Percentiles rank a stretch among this genome's conserved stretches.
phyloP scores from a whole-genome alignment of 306 rosid species.

The Dryas drummondii region DNA sequence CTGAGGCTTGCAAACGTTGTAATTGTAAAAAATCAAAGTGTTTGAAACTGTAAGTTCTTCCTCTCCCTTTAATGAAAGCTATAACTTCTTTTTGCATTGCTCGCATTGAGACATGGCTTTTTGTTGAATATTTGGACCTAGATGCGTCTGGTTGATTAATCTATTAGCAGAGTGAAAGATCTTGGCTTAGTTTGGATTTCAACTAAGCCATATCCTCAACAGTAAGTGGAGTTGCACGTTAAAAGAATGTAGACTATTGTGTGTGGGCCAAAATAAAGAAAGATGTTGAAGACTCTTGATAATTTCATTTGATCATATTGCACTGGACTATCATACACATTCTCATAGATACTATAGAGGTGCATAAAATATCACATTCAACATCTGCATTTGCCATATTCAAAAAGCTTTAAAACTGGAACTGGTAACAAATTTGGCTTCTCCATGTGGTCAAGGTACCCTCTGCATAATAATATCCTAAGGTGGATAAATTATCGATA shows the following conservation, averaged over 20 bases:
- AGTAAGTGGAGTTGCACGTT: neutral
- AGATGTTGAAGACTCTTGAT: neutral
- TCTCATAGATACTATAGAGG: neutral
- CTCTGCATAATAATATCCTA: neutral
- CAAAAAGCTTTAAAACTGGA: neutral
- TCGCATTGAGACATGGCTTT: neutral
- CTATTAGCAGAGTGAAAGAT: neutral
- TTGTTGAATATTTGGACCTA: neutral
- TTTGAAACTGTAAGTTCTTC: conserved; percentile 77
- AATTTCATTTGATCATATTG: conserved; percentile 1
- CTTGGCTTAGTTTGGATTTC: neutral
- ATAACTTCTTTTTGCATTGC: neutral
- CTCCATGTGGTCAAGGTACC: neutral
- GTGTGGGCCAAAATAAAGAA: neutral
- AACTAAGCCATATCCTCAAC: neutral
- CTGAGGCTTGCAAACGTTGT: conserved; percentile 77
- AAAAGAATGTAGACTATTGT: neutral
- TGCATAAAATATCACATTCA: neutral
- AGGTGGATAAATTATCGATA: neutral
- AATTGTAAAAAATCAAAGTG: conserved; percentile 94
- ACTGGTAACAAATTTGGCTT: neutral
- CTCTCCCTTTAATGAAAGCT: conserved; percentile 13
- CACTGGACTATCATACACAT: neutral
- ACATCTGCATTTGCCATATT: neutral
- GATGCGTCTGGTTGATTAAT: neutral